A percentile compares a stretch with the other conserved stretches of the same genome.
Evolutionary conservation across 495 filamentous ascomycete genomes (phyloP).

Genomic region (Bacidia rubella): DNA sequence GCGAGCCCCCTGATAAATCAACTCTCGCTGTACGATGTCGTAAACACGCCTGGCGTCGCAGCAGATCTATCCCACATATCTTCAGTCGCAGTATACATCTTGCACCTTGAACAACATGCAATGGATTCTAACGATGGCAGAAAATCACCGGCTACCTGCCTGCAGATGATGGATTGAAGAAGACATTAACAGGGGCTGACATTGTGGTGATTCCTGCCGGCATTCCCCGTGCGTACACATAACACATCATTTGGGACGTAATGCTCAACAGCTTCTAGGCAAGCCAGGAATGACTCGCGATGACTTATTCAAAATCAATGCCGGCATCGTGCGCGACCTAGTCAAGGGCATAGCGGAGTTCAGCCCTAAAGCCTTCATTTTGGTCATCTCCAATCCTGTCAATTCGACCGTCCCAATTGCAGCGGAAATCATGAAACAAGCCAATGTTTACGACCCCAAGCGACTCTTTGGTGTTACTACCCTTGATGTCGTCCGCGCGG

Average conservation of each 20-base stretch:
- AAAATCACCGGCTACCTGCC: conserved; percentile 86
- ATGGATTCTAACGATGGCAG: conserved; percentile 31
- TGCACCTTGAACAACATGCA: not conserved
- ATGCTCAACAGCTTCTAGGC: conserved; percentile 38
- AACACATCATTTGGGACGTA: not conserved
- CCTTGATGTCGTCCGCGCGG: conserved; percentile 91
- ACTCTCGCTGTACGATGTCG: conserved; percentile 95
- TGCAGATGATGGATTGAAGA: conserved; percentile 76
- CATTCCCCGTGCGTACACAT: conserved; percentile 67
- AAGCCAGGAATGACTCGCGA: conserved; percentile 99
- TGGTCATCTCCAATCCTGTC: conserved; percentile 98
- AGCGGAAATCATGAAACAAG: conserved; percentile 85
- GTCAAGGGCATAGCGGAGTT: conserved; percentile 74
- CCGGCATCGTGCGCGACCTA: conserved; percentile 80
- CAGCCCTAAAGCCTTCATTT: conserved; percentile 78
- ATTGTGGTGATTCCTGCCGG: conserved; percentile 95
- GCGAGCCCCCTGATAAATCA: conserved; percentile 71
- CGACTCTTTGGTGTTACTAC: conserved; percentile 97
- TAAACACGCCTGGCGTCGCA: conserved; percentile 92
- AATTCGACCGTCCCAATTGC: conserved; percentile 98
- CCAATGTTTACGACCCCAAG: conserved; percentile 83
- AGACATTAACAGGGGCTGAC: conserved; percentile 78
- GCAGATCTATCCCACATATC: conserved; percentile 97
- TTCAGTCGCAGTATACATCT: conserved; percentile 61
- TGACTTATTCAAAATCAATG: conserved; percentile 97